phyloP scores from a whole-genome alignment of 2,329 filamentous ascomycete species.

The Pseudogymnoascus sp. region DNA sequence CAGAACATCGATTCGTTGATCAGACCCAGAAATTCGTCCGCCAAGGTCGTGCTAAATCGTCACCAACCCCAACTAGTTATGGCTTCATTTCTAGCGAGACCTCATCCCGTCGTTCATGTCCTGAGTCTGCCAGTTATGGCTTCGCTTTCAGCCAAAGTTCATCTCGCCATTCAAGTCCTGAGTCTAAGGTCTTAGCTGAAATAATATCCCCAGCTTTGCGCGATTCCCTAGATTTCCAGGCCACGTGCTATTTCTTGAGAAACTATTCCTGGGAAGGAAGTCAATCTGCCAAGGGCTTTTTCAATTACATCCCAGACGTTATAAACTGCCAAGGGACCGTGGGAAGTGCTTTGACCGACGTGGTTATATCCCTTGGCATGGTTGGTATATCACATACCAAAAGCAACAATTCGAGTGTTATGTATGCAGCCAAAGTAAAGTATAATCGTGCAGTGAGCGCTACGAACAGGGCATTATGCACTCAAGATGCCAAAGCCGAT shows the following conservation, averaged over 20 bases:
- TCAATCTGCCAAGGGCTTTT: slow-evolving; percentile 15
- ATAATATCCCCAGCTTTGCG: background rate
- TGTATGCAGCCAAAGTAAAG: background rate
- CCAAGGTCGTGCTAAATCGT: background rate
- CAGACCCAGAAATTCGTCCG: background rate
- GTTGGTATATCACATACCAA: slow-evolving; percentile 12
- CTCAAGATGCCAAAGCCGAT: slow-evolving; percentile 19
- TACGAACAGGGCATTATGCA: background rate
- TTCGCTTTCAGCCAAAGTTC: background rate
- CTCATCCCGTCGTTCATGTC: no score
- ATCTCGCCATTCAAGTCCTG: background rate
- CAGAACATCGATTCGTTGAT: background rate
- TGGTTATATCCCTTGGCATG: slow-evolving; percentile 19
- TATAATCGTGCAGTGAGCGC: slow-evolving; percentile 1
- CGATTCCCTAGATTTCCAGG: slow-evolving; percentile 14
- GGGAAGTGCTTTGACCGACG: slow-evolving; percentile 17
- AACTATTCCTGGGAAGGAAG: slow-evolving; percentile 21
- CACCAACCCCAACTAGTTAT: background rate
- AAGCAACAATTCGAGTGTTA: background rate
- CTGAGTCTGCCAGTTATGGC: no score
- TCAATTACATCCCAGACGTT: slow-evolving; percentile 21
- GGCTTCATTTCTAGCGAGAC: no score
- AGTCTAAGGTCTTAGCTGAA: background rate
- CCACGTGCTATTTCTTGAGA: slow-evolving; percentile 22
- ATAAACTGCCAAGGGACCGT: slow-evolving; percentile 4